These are phyloP conservation scores for Plenodomus biglobosus DNA, from an alignment of 2,329 filamentous ascomycete genomes.

Conservation along the genomic window DNA sequence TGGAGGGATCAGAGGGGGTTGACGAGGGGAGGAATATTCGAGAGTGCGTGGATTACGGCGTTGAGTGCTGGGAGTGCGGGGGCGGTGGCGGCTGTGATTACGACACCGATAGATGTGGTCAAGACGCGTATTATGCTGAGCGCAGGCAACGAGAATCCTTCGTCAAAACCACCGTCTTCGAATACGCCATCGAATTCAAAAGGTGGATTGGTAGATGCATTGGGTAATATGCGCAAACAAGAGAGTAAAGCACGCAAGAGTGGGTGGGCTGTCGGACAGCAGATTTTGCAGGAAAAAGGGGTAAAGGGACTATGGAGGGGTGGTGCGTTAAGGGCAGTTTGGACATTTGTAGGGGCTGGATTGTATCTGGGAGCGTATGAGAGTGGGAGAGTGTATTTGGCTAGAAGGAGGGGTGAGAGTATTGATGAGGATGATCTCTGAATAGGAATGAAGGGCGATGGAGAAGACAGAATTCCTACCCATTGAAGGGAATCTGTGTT, in stretches of 20 bases:
- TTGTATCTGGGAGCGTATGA: conserved; percentile 88
- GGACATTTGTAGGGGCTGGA: conserved; percentile 81
- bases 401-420: conserved; percentile 47
- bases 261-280: conserved; percentile 62
- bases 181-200: conserved; percentile 11
- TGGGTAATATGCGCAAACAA: conserved; percentile 43
- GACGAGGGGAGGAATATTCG: conserved; percentile 54
- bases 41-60: conserved; percentile 72
- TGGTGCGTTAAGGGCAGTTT: conserved; percentile 69
- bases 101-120: conserved; percentile 85
- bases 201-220: conserved; percentile 42
- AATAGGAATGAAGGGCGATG: too few relatives aligned
- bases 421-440: conserved; percentile 41
- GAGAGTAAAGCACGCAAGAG: conserved; percentile 35
- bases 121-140: conserved; percentile 88
- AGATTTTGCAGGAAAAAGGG: conserved; percentile 68
- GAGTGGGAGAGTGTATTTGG: conserved; percentile 63
- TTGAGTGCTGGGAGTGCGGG: conserved; percentile 73
- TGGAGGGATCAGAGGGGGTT: conserved; percentile 46
- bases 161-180: conserved; percentile 1
- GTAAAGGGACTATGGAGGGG: conserved; percentile 76
- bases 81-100: conserved; percentile 73
- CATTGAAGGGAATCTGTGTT: too few relatives aligned
- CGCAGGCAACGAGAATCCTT: conserved; percentile 29
- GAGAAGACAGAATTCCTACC: too few relatives aligned